These are phyloP conservation scores for Noccaea bulbosa DNA, from an alignment of 345 rosid species.

Conservation along the genomic window DNA sequence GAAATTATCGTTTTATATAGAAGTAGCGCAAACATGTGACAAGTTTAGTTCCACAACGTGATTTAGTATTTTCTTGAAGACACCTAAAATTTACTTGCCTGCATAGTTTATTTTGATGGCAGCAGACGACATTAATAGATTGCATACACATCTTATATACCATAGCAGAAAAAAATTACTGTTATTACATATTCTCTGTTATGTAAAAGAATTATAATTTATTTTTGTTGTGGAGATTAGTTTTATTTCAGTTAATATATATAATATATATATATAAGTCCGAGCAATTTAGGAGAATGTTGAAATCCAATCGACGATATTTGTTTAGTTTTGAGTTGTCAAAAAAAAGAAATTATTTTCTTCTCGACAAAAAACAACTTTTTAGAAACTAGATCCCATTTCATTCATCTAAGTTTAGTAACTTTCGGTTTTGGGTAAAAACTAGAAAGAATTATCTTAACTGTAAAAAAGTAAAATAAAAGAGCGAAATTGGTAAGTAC, in stretches of 20 bases:
- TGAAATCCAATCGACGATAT: too few species aligned
- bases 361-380: conserved; percentile 10
- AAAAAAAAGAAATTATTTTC: neutral
- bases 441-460: neutral
- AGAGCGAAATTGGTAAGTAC: neutral
- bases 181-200: too few species aligned
- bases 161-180: too few species aligned
- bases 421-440: neutral
- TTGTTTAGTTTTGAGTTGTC: neutral
- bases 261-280: too few species aligned
- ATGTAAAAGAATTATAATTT: too few species aligned
- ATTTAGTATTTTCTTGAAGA: neutral
- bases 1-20: neutral
- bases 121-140: neutral
- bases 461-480: conserved; percentile 1
- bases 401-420: conserved; percentile 1
- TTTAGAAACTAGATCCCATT: neutral
- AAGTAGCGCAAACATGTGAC: neutral
- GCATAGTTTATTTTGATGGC: neutral
- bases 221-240: too few species aligned
- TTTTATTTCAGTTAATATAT: too few species aligned
- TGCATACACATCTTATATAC: too few species aligned
- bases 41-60: neutral
- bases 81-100: neutral
- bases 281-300: too few species aligned